phyloP scores from a whole-genome alignment of 2,329 filamentous ascomycete species.

The Pseudopyrenochaeta lycopersici region DNA sequence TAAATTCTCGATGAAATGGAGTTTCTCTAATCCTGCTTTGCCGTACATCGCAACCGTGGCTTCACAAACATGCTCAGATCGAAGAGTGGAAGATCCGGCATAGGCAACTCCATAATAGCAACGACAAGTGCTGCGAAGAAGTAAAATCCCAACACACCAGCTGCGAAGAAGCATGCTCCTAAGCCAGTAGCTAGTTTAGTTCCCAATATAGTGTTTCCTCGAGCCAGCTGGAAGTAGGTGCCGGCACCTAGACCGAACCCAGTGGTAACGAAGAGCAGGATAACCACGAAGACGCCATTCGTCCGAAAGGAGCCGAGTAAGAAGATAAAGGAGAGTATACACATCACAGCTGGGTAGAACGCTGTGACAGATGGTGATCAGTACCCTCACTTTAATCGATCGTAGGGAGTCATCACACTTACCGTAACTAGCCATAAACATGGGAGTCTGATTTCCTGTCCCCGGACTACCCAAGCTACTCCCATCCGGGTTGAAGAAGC shows the following conservation, averaged over 20 bases:
- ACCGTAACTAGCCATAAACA: conserved; percentile 23
- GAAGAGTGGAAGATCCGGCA: no score
- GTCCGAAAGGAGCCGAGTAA: conserved; percentile 21
- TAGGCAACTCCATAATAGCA: no score
- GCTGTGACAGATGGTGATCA: conserved; percentile 2
- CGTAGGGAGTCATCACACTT: neutral
- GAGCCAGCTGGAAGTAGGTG: conserved; percentile 19
- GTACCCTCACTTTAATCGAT: no score
- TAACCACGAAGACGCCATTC: conserved; percentile 24
- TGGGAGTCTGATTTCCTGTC: conserved; percentile 12
- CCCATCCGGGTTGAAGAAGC: conserved; percentile 16
- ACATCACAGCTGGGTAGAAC: conserved; percentile 24
- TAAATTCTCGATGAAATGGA: no score
- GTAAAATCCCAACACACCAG: no score
- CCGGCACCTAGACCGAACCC: conserved; percentile 25
- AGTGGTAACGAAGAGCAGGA: conserved; percentile 23
- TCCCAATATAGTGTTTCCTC: conserved; percentile 6
- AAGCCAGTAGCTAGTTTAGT: no score
- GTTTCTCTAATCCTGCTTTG: no score
- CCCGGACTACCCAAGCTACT: conserved; percentile 16
- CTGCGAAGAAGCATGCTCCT: no score
- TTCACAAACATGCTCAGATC: no score
- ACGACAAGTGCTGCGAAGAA: no score
- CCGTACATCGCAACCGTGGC: no score
- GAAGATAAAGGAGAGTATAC: conserved; percentile 25